phyloP scores from a whole-genome alignment of 495 filamentous ascomycete genomes.

The Jackrogersella multiformis region DNA sequence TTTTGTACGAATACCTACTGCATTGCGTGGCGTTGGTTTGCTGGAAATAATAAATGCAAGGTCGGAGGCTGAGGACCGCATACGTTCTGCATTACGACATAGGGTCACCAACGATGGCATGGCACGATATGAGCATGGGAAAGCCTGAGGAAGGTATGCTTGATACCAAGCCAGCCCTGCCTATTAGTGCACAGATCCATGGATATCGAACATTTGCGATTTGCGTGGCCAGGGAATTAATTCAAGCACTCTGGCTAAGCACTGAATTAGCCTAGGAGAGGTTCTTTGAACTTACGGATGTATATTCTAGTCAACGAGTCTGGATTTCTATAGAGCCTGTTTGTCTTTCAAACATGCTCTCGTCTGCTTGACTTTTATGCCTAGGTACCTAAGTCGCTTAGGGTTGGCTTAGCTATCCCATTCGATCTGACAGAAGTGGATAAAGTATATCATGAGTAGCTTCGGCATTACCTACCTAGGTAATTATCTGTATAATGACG shows the following conservation, averaged over 20 bases:
- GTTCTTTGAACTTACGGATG: not conserved
- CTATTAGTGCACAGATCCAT: not conserved
- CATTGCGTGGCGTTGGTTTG: slow-evolving; percentile 37
- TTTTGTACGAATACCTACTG: slow-evolving; percentile 34
- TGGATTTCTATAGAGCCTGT: too few relatives aligned
- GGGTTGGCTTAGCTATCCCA: too few relatives aligned
- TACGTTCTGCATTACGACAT: slow-evolving; percentile 8
- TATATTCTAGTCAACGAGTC: too few relatives aligned
- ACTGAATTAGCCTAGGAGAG: not conserved
- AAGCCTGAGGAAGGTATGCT: not conserved
- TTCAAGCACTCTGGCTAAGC: too few relatives aligned
- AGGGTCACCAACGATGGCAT: not conserved
- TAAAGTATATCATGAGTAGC: too few relatives aligned
- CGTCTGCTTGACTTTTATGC: too few relatives aligned
- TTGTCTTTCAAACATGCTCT: too few relatives aligned
- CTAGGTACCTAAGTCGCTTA: too few relatives aligned
- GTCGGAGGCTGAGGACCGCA: not conserved
- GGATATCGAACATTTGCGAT: not conserved
- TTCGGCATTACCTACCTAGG: too few relatives aligned
- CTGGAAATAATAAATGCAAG: slow-evolving; percentile 21
- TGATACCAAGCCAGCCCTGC: not conserved
- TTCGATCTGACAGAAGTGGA: too few relatives aligned
- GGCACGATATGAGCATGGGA: not conserved
- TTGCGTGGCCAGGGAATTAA: not conserved
- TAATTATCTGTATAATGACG: too few relatives aligned